Evolutionary conservation across 208 protist genomes (phyloP).

Genomic region (Tritrichomonas musculus): DNA sequence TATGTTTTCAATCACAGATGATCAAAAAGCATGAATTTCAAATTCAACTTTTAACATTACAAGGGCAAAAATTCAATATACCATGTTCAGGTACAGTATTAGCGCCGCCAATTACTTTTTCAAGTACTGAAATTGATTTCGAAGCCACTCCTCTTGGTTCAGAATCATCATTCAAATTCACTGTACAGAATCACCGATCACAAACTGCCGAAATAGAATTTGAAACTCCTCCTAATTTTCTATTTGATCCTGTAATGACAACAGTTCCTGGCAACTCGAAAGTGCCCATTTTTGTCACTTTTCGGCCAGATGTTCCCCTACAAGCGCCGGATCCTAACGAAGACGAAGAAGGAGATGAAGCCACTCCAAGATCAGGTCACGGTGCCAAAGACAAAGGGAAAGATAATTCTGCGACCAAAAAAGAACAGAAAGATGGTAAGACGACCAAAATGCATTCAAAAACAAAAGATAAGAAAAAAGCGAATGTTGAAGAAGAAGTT

Average conservation of each 20-base stretch:
- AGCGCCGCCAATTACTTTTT: neutral
- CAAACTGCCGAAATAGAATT: neutral
- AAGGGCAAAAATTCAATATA: neutral
- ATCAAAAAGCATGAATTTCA: neutral
- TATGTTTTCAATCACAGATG: neutral
- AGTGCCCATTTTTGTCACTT: neutral
- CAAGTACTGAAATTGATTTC: neutral
- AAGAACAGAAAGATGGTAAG: neutral
- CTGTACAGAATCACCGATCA: neutral
- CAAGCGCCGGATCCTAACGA: neutral
- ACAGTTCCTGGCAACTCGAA: neutral
- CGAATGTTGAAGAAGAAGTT: neutral
- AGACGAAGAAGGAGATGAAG: neutral
- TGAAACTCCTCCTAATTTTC: neutral
- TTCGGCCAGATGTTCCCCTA: neutral
- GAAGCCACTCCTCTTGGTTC: conserved; percentile 1
- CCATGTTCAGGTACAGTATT: neutral
- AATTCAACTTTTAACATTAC: neutral
- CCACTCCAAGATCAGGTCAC: neutral
- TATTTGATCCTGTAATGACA: neutral
- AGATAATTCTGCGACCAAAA: neutral
- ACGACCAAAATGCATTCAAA: neutral
- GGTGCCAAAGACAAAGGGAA: neutral
- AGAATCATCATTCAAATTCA: neutral
- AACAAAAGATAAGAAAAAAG: neutral